phyloP scores from a whole-genome alignment of 202 grass and related monocot genomes.

The Eragrostis tef region DNA sequence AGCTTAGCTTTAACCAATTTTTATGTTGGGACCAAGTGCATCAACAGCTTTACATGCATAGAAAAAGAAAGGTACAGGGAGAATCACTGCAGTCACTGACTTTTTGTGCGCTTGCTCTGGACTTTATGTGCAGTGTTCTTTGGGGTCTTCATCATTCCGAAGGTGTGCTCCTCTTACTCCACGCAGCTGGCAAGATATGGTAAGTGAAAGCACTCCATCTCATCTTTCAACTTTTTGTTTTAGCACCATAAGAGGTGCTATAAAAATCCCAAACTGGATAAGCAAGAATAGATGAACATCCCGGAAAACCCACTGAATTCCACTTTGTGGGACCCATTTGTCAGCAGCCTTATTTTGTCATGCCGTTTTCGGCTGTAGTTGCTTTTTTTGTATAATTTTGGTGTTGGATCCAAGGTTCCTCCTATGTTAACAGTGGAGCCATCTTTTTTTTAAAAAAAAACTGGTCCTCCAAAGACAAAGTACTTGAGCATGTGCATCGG shows the following conservation, averaged over 20 bases:
- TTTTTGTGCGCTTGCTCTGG: conserved; percentile 35
- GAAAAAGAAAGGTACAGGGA: conserved; percentile 26
- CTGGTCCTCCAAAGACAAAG: conserved; percentile 29
- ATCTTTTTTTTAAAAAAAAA: conserved; percentile 14
- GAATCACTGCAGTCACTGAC: conserved; percentile 39
- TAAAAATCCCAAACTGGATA: background rate
- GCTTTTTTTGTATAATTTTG: background rate
- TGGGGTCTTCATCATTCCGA: conserved; percentile 91
- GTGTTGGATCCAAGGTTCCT: conserved; percentile 52
- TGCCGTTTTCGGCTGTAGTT: background rate
- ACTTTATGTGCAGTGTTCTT: conserved; percentile 72
- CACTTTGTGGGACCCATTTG: background rate
- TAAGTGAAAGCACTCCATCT: conserved; percentile 45
- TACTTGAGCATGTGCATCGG: conserved; percentile 18
- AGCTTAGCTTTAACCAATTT: conserved; percentile 26
- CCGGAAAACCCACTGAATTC: background rate
- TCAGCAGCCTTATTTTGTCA: background rate
- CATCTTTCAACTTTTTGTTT: background rate
- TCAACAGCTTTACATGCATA: conserved; percentile 24
- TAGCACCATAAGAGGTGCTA: background rate
- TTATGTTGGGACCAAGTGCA: conserved; percentile 40
- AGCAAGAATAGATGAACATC: background rate
- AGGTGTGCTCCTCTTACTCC: conserved; percentile 89
- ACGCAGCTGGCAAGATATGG: conserved; percentile 86
- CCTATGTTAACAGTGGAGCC: background rate